Evolutionary conservation across 768 basidiomycete species (phyloP).

Genomic region (Daedalea quercina): DNA sequence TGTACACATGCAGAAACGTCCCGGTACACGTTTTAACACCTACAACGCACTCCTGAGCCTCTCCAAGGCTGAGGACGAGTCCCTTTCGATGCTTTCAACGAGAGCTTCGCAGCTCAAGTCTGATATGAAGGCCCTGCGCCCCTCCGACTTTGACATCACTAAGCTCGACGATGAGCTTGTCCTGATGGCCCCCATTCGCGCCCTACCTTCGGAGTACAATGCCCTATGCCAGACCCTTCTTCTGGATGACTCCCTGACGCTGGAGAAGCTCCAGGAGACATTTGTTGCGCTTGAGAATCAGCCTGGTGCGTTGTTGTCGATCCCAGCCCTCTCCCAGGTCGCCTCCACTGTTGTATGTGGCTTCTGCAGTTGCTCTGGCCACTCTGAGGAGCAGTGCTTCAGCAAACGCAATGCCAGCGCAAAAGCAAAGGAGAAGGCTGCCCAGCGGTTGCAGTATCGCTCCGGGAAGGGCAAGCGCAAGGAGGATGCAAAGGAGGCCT

Average conservation of each 20-base stretch:
- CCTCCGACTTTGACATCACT: slow-evolving; percentile 1
- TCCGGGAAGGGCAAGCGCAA: neutral
- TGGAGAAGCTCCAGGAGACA: slow-evolving; percentile 7
- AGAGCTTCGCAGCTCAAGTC: slow-evolving; percentile 6
- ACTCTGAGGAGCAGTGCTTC: slow-evolving; percentile 10
- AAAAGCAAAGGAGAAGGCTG: slow-evolving; percentile 3
- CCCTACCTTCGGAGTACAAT: neutral
- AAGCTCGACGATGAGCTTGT: neutral
- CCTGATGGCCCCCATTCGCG: neutral
- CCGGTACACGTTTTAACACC: slow-evolving; percentile 12
- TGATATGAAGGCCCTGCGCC: slow-evolving; percentile 8
- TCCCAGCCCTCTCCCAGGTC: slow-evolving; percentile 1
- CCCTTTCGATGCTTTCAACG: slow-evolving; percentile 4
- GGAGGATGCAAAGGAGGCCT: neutral
- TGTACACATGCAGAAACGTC: slow-evolving; percentile 9
- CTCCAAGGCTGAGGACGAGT: slow-evolving; percentile 8
- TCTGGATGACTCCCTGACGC: slow-evolving; percentile 6
- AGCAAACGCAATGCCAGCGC: neutral
- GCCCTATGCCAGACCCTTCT: slow-evolving; percentile 4
- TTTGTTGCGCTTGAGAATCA: slow-evolving; percentile 7
- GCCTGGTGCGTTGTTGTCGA: neutral
- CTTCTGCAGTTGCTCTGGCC: slow-evolving; percentile 6
- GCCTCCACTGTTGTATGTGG: slow-evolving; percentile 2
- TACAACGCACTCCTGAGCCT: slow-evolving; percentile 9
- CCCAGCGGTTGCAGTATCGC: neutral